These are phyloP conservation scores for Stachybotrys chartarum DNA, from an alignment of 2,329 filamentous ascomycete genomes.

Conservation along the genomic window DNA sequence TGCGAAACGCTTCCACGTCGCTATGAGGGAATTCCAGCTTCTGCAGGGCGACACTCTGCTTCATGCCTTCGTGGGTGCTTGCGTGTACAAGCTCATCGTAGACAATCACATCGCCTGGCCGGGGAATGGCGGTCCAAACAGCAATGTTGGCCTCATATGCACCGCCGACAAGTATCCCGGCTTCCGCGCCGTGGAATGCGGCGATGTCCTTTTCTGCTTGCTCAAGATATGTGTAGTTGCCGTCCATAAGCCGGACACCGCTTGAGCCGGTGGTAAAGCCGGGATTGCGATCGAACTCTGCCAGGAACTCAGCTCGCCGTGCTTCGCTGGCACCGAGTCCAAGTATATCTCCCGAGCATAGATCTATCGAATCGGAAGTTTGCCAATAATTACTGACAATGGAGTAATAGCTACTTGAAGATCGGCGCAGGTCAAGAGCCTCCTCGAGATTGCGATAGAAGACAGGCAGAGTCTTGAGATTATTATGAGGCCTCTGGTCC, in stretches of 20 bases:
- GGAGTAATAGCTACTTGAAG: conserved; percentile 16
- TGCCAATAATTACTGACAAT: conserved; percentile 7
- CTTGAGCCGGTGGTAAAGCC: conserved; percentile 38
- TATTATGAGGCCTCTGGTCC: neutral
- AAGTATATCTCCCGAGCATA: conserved; percentile 61
- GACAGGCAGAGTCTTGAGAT: neutral
- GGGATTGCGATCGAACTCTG: conserved; percentile 34
- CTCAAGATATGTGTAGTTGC: conserved; percentile 51
- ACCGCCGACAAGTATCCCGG: conserved; percentile 54
- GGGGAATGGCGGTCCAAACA: conserved; percentile 41
- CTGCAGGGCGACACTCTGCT: conserved; percentile 40
- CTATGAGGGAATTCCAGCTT: conserved; percentile 41
- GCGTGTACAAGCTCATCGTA: conserved; percentile 63
- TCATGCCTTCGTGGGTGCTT: conserved; percentile 59
- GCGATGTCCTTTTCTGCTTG: conserved; percentile 54
- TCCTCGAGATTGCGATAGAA: conserved; percentile 22
- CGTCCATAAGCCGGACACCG: conserved; percentile 58
- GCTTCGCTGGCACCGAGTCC: conserved; percentile 42
- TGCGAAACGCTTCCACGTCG: conserved; percentile 22
- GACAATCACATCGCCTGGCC: conserved; percentile 47
- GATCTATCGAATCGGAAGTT: conserved; percentile 32
- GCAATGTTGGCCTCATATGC: conserved; percentile 48
- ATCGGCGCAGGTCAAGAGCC: conserved; percentile 18
- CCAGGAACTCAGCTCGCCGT: conserved; percentile 40
- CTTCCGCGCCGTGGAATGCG: conserved; percentile 49